Evolutionary conservation across 441 rosid species (phyloP).

Genomic region (Erodium trifolium): DNA sequence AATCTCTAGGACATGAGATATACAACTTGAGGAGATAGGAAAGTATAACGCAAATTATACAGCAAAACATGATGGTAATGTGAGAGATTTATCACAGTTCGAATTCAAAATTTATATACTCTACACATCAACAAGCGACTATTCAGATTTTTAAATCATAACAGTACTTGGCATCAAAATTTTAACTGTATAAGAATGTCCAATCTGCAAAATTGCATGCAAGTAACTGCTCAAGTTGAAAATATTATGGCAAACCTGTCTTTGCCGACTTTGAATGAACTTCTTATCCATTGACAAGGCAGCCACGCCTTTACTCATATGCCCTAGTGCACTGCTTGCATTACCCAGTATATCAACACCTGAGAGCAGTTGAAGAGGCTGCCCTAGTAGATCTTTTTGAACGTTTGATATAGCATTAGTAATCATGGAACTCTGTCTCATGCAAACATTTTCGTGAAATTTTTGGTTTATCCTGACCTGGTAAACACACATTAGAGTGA

Average conservation of each 20-base stretch:
- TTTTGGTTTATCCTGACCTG: slow-evolving; percentile 88
- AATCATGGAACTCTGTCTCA: slow-evolving; percentile 92
- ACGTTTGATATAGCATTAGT: slow-evolving; percentile 69
- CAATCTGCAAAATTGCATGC: neutral
- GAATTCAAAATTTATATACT: neutral
- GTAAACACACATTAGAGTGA: slow-evolving; percentile 18
- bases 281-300: slow-evolving; percentile 97
- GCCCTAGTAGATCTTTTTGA: slow-evolving; percentile 91
- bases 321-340: slow-evolving; percentile 99
- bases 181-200: neutral
- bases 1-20: neutral
- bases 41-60: neutral
- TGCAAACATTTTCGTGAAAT: slow-evolving; percentile 68
- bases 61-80: too few relatives aligned
- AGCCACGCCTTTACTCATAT: slow-evolving; percentile 99
- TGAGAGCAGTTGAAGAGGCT: slow-evolving; percentile 92
- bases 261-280: slow-evolving; percentile 88
- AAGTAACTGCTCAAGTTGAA: neutral
- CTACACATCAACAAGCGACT: neutral
- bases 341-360: slow-evolving; percentile 98
- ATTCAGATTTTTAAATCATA: neutral
- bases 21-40: neutral
- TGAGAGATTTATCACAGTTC: neutral
- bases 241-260: slow-evolving; percentile 57
- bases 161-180: neutral